Percentiles rank a stretch among this genome's conserved stretches.
Evolutionary conservation across 78 protist genomes (phyloP).

Genomic region (Blattamonas nauphoetae): DNA sequence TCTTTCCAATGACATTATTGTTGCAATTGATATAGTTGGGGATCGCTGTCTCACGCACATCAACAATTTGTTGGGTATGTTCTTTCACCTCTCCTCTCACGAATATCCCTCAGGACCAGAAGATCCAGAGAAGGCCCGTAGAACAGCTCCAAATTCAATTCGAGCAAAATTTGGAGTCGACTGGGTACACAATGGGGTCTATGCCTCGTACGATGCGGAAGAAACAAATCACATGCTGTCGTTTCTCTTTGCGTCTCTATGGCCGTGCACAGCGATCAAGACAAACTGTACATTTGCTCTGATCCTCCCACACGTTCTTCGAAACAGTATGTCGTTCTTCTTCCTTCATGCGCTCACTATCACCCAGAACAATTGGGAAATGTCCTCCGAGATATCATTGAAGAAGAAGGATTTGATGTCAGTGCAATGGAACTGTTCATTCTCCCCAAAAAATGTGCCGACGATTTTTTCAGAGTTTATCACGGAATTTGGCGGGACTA

Average conservation of each 20-base stretch:
- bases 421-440: background rate
- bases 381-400: too few species aligned
- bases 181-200: constrained; percentile 2
- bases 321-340: too few species aligned
- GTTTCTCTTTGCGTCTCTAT: background rate
- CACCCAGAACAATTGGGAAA: too few species aligned
- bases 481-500: constrained; percentile 42
- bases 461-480: constrained; percentile 62
- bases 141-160: background rate
- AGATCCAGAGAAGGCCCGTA: constrained; percentile 20
- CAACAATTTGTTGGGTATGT: too few species aligned
- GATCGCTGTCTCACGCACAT: too few species aligned
- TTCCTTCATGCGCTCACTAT: too few species aligned
- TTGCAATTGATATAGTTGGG: background rate
- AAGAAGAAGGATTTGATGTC: constrained; percentile 30
- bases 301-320: background rate
- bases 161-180: constrained; percentile 11
- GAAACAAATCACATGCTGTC: too few species aligned
- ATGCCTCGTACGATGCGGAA: constrained; percentile 3
- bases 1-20: background rate
- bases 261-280: background rate
- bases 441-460: constrained; percentile 19
- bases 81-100: too few species aligned
- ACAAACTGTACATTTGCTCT: background rate
- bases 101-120: constrained; percentile 12